Percentiles rank a stretch among this genome's conserved stretches.
These are phyloP conservation scores for Periconia macrospinosa DNA, from an alignment of 2,329 filamentous ascomycete species.

Conservation along the genomic window DNA sequence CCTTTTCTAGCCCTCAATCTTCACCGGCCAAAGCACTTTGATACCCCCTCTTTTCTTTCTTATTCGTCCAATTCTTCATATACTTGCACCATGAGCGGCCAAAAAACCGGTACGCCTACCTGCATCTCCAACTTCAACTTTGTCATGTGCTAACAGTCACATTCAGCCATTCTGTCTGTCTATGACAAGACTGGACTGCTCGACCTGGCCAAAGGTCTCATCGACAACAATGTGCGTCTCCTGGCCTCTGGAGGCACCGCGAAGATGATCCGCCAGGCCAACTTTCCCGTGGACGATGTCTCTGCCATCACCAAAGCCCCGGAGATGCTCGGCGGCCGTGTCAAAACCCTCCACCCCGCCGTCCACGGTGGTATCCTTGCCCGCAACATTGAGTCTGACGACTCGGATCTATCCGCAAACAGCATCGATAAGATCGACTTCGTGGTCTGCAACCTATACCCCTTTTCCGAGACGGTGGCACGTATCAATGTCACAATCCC, in stretches of 20 bases:
- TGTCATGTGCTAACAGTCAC: neutral
- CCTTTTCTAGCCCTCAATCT: neutral
- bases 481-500: conserved; percentile 96
- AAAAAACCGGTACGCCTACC: conserved; percentile 36
- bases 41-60: neutral
- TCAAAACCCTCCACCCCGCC: conserved; percentile 96
- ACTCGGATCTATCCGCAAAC: conserved; percentile 77
- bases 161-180: conserved; percentile 85
- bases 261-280: conserved; percentile 94
- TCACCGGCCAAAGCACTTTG: neutral
- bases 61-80: conserved; percentile 2
- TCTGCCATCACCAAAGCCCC: conserved; percentile 93
- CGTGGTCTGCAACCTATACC: conserved; percentile 91
- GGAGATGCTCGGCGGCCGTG: conserved; percentile 90
- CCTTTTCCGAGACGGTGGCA: conserved; percentile 97
- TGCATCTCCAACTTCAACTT: too few relatives aligned
- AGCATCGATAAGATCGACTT: conserved; percentile 48
- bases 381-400: conserved; percentile 89
- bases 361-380: conserved; percentile 85
- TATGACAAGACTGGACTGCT: conserved; percentile 86
- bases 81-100: conserved; percentile 34
- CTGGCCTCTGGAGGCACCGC: conserved; percentile 94
- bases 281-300: conserved; percentile 96
- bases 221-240: conserved; percentile 54
- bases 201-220: conserved; percentile 42